phyloP scores from a whole-genome alignment of 164 flowering plant species.

The Berberis thunbergii region DNA sequence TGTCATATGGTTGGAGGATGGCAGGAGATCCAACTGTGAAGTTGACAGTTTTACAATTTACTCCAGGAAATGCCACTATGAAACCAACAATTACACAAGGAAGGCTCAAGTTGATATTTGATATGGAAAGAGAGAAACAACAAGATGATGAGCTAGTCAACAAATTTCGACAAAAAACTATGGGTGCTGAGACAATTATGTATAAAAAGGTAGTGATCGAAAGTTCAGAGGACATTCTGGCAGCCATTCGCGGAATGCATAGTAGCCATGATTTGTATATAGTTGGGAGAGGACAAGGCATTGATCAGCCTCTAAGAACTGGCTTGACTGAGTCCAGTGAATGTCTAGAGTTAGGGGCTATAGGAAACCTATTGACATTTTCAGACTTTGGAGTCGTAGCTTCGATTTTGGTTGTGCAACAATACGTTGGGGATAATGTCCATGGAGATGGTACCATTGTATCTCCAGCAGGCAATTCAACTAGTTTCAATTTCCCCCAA shows the following conservation, averaged over 20 bases:
- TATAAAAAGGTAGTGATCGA: conserved; percentile 9
- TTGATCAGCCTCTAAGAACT: conserved; percentile 10
- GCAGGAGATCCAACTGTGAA: conserved; percentile 11
- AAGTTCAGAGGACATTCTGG: conserved; percentile 16
- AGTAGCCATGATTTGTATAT: conserved; percentile 13
- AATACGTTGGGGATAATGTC: conserved; percentile 6
- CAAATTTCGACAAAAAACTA: conserved; percentile 10
- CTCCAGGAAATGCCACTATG: conserved; percentile 8
- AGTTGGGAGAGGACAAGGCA: conserved; percentile 18
- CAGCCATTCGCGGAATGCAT: conserved; percentile 11
- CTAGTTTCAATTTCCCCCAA: no score
- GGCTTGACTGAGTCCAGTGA: conserved; percentile 21
- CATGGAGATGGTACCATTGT: conserved; percentile 3
- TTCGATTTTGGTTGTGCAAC: conserved; percentile 22
- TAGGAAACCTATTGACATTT: conserved; percentile 21
- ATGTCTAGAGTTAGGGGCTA: conserved; percentile 19
- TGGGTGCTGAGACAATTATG: conserved; percentile 8
- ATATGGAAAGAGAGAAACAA: conserved; percentile 11
- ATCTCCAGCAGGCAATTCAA: no score
- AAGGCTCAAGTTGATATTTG: conserved; percentile 1
- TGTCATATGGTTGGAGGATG: conserved; percentile 16
- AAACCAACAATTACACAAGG: not conserved
- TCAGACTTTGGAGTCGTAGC: conserved; percentile 17
- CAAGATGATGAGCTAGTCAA: conserved; percentile 11
- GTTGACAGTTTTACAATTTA: conserved; percentile 13